phyloP scores from a whole-genome alignment of 345 rosid genomes.

The Clarkia xantiana region DNA sequence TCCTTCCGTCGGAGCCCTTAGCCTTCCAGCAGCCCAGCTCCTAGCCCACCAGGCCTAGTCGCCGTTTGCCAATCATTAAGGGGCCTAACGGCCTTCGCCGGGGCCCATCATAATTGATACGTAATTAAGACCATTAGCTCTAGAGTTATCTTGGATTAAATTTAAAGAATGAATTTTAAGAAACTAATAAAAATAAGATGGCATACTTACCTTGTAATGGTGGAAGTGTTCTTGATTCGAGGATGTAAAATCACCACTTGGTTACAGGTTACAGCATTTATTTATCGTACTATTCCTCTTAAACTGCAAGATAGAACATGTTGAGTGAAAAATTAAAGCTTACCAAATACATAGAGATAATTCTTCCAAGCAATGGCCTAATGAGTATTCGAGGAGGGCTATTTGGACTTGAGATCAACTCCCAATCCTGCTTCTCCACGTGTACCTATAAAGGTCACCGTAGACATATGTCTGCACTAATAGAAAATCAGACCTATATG shows the following conservation, averaged over 20 bases:
- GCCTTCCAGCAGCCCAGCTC: too few relatives aligned
- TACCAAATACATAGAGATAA: conserved; percentile 87
- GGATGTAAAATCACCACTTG: conserved; percentile 96
- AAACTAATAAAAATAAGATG: too few relatives aligned
- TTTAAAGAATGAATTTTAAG: neutral
- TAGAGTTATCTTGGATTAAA: neutral
- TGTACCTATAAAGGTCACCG: conserved; percentile 73
- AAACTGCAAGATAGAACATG: neutral
- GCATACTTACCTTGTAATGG: conserved; percentile 65
- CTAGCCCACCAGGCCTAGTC: too few relatives aligned
- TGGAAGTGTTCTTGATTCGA: conserved; percentile 95
- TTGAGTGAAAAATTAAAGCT: conserved; percentile 2
- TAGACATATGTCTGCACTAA: conserved; percentile 70
- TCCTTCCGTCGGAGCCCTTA: too few relatives aligned
- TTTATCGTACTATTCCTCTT: neutral
- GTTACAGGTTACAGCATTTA: neutral
- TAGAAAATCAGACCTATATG: conserved; percentile 3
- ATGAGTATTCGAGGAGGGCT: conserved; percentile 97
- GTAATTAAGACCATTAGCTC: neutral
- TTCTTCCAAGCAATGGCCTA: conserved; percentile 97
- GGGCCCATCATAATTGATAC: too few relatives aligned
- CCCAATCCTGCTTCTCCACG: conserved; percentile 88
- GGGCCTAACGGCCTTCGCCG: too few relatives aligned
- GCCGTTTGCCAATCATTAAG: too few relatives aligned
- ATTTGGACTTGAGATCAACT: conserved; percentile 73